Evolutionary conservation across 805 yeast genomes (phyloP), one percentile per base, ranked within the genome.

Genomic region (Kluyveromyces lactis): DNA sequence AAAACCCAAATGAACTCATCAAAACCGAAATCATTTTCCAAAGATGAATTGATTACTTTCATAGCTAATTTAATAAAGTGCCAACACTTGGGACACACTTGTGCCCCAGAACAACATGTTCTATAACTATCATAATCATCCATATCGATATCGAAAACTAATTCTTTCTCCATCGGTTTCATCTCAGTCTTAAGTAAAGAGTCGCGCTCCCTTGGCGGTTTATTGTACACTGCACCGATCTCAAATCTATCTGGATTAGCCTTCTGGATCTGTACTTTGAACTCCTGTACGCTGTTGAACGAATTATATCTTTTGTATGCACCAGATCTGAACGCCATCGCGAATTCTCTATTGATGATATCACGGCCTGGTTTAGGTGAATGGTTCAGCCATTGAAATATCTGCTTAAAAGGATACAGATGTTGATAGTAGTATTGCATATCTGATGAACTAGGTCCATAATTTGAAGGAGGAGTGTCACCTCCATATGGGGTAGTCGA

Each of bases 101-200:
- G 73, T 1, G 95, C 86, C 32, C 83, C 89, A 10, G 77, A 67
- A 59, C 98, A 92, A 62, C 98, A 92, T 0, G 97, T 90, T 64
- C 98, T 78, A 49, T 86, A 18, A 18, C 80, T 83, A 62, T 90
- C 97, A 59, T 92, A 92, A 66, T 92, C 98, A 18, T 96, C 92
- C 70, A 92, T 77, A 80, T 92, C 98, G 48, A 92, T 90, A 77
- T 92, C 98, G 48, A 92, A 82, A 5, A 89, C 95, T 42, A 92
- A 69, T 58, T 92, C 98, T 59, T 92, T 92, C 48, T 76, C 70
- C 26, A 81, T 52, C 1, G 98, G 92, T 51, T 77, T 79, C 80
- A 87, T 75, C 17, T 85, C 81, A 23, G 71, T 71, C 50, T 84
- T 84, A 15, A 94, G 76, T 12, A 86, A 67, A 7, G 78, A 70